Base-by-base conservation (phyloP, 2,329 filamentous ascomycete species). In the Didymella keratinophila region DNA sequence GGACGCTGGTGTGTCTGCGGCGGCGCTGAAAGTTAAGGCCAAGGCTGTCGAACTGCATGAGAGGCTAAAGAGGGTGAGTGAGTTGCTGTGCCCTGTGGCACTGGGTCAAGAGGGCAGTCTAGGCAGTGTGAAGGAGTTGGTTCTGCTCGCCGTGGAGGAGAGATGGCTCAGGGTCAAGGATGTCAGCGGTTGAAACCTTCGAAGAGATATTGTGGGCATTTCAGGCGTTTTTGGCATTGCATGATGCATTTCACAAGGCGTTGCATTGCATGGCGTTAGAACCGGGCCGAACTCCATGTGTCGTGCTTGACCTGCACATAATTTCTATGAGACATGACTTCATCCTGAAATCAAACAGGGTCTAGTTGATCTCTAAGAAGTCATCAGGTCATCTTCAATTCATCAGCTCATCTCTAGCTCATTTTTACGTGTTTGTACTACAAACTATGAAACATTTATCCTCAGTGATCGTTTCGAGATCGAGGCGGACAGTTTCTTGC, bases 51-150 rank as follows among this genome's bases (percentile, higher is more conserved):
- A 75, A 53, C 58, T 82, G 53, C 75, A 80, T 46, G 63, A 68
- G 45, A 66, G 76, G 1, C 60, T 82, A 58, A 58, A 72, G 56
- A 63, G 67, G 30, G 71, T 81, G 2, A 71, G 74, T 30, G 69
- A 71, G 47, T 46, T 78, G 54, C 58, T 82, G 20, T 77, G 79
- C 60, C 78, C 79, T 6, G 73, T 77, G 43, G 65, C 62, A 20
- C 56, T 78, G 51, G 66, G 65, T 1, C 52, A 48, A n/a, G 52
- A 64, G 25, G 71, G 54, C 4, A 44, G 63, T 1, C 18, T 76
- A 45, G 64, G 63, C 4, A 73, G 74, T 44, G 67, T 72, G 14
- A 71, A 69, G 65, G 74, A 76, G 56, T 55, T 78, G 60, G 72
- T 76, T 12, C 68, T 73, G 7, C 28, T 69, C 37, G 76, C 73